Percentiles rank a stretch among this genome's conserved stretches.
Conservation (phyloP, 2,329 filamentous ascomycete species). For the Westerdykella aurantiaca region DNA sequence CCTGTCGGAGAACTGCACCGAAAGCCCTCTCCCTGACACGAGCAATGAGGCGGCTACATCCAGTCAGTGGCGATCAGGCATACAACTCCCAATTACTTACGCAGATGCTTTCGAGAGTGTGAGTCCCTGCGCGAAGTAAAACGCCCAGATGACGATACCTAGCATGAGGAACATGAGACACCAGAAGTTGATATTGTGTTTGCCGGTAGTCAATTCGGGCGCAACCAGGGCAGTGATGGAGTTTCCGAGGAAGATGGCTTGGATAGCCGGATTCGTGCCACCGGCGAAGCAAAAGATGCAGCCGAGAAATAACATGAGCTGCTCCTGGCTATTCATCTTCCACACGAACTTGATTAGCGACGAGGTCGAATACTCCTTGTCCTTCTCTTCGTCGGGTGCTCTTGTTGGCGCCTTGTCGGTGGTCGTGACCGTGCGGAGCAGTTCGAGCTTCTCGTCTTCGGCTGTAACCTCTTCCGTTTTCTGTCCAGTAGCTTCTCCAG, state of each 20-base stretch:
- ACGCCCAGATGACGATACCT: slow-evolving; percentile 19
- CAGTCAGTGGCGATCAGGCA: slow-evolving; percentile 54
- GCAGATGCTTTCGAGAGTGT: slow-evolving; percentile 54
- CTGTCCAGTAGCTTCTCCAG: slow-evolving; percentile 16
- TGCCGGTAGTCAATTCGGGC: slow-evolving; percentile 51
- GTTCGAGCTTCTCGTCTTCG: slow-evolving; percentile 23
- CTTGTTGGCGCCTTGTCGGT: slow-evolving; percentile 59
- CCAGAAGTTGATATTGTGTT: slow-evolving; percentile 58
- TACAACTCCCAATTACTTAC: background rate
- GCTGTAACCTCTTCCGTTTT: slow-evolving; percentile 12
- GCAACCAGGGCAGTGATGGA: slow-evolving; percentile 67
- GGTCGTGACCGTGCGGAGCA: slow-evolving; percentile 28
- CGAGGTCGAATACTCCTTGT: slow-evolving; percentile 26
- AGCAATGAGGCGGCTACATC: slow-evolving; percentile 65
- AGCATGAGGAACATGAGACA: slow-evolving; percentile 35
- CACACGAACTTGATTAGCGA: slow-evolving; percentile 40
- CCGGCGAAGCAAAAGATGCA: slow-evolving; percentile 30
- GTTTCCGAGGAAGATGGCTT: slow-evolving; percentile 76
- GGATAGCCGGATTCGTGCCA: slow-evolving; percentile 38
- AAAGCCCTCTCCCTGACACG: slow-evolving; percentile 79
- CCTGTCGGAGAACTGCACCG: slow-evolving; percentile 68
- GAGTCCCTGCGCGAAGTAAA: slow-evolving; percentile 26
- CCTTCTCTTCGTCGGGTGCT: slow-evolving; percentile 19
- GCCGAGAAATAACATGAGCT: slow-evolving; percentile 40
- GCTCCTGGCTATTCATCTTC: slow-evolving; percentile 30